phyloP scores from a whole-genome alignment of 768 basidiomycete genomes.

The Asterophora parasitica region DNA sequence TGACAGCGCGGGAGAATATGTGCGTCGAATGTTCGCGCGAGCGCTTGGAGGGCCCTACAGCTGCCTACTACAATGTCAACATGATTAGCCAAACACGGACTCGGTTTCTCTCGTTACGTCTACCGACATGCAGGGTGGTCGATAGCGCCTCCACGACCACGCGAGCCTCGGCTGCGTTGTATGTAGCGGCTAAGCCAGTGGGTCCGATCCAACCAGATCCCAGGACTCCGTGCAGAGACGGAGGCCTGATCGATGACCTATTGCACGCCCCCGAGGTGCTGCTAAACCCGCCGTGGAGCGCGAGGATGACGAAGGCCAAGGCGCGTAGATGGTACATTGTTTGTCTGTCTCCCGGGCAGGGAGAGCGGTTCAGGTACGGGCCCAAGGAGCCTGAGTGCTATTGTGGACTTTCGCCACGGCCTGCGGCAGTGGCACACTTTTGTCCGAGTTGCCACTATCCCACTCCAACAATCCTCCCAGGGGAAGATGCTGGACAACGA shows the following conservation, averaged over 20 bases:
- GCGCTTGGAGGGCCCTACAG: slow-evolving; percentile 8
- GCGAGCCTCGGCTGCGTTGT: background rate
- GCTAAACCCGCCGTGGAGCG: background rate
- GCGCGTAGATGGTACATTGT: background rate
- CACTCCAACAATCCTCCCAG: slow-evolving; percentile 79
- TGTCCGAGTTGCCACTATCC: slow-evolving; percentile 26
- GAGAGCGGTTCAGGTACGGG: slow-evolving; percentile 3
- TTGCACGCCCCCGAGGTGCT: background rate
- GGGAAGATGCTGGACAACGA: slow-evolving; percentile 94
- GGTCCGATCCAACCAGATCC: too few species aligned
- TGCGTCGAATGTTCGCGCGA: slow-evolving; percentile 14
- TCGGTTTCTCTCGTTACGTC: slow-evolving; percentile 9
- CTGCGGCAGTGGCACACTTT: slow-evolving; percentile 2
- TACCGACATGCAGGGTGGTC: background rate
- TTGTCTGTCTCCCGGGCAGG: background rate
- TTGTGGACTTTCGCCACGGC: background rate
- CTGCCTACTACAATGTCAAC: too few species aligned
- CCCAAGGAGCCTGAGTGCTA: slow-evolving; percentile 10
- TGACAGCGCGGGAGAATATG: slow-evolving; percentile 19
- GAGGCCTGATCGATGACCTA: background rate
- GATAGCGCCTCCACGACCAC: background rate
- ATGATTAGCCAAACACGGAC: slow-evolving; percentile 4
- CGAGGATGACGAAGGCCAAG: background rate
- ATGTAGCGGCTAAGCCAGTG: background rate
- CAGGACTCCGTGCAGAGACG: too few species aligned